Conservation (phyloP, 257 asterid genomes). For the Ajuga chamaepitys region DNA sequence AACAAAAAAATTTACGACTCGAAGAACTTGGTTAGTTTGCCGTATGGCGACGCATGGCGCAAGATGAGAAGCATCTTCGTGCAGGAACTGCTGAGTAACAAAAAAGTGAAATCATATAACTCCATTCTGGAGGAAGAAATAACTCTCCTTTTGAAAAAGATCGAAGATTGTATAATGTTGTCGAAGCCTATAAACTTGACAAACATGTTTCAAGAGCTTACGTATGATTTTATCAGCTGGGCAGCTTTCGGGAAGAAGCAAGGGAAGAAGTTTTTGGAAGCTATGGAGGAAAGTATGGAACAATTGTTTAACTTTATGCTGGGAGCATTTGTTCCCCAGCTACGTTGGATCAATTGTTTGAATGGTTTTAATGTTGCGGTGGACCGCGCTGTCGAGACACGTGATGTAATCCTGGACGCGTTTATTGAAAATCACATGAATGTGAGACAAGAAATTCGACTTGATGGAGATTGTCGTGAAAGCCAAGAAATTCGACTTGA, state of each 20-base stretch:
- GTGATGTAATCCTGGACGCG: constrained; percentile 14
- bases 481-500: too few species aligned
- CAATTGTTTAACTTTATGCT: neutral
- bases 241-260: constrained; percentile 21
- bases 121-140: constrained; percentile 19
- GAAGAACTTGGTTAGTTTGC: neutral
- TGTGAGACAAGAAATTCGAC: too few species aligned
- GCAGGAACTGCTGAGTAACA: constrained; percentile 11
- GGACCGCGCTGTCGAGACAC: neutral
- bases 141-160: neutral
- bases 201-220: neutral
- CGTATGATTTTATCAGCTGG: constrained; percentile 9
- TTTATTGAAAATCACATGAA: neutral
- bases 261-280: constrained; percentile 1
- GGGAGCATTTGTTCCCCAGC: constrained; percentile 24
- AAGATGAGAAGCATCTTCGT: constrained; percentile 10
- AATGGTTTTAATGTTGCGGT: constrained; percentile 3
- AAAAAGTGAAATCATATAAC: constrained; percentile 7
- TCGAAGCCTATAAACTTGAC: constrained; percentile 14
- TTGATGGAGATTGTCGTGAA: too few species aligned
- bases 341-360: constrained; percentile 21
- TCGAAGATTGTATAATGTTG: neutral
- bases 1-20: constrained; percentile 8
- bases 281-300: neutral
- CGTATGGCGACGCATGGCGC: constrained; percentile 27